These are phyloP conservation scores for Ormosia emarginata DNA, from an alignment of 306 rosid genomes.

Conservation along the genomic window DNA sequence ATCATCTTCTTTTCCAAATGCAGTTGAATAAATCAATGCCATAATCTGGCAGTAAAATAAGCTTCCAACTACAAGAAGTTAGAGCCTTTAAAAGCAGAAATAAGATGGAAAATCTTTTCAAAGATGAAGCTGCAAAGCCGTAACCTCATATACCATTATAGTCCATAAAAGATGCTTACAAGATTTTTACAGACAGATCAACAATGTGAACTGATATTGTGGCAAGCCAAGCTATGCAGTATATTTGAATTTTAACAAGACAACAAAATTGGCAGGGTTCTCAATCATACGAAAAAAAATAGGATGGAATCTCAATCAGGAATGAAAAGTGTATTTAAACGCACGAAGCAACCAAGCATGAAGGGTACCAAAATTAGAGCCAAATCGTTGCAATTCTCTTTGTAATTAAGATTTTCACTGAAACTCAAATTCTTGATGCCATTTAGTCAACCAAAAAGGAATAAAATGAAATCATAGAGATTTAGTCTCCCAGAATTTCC, in stretches of 20 bases:
- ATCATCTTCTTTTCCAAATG: not conserved
- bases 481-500: not conserved
- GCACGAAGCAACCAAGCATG: not conserved
- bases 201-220: not conserved
- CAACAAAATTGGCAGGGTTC: not conserved
- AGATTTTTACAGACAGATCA: not conserved
- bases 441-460: not conserved
- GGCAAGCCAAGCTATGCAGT: constrained; percentile 1
- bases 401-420: not conserved
- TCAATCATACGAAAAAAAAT: not conserved
- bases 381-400: not conserved
- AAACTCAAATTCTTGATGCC: not conserved
- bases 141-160: not conserved
- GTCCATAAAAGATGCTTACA: not conserved
- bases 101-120: not conserved
- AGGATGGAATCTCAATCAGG: not conserved
- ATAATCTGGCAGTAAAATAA: not conserved
- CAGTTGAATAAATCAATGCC: not conserved
- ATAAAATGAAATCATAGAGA: not conserved
- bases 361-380: not conserved
- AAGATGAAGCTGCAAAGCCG: not conserved
- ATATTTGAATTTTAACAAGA: not conserved
- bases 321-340: not conserved
- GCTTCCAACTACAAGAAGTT: not conserved
- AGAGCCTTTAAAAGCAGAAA: not conserved